Percentiles rank a stretch among this genome's conserved stretches.
phyloP scores from a whole-genome alignment of 306 rosid species.

The Inga oerstediana region DNA sequence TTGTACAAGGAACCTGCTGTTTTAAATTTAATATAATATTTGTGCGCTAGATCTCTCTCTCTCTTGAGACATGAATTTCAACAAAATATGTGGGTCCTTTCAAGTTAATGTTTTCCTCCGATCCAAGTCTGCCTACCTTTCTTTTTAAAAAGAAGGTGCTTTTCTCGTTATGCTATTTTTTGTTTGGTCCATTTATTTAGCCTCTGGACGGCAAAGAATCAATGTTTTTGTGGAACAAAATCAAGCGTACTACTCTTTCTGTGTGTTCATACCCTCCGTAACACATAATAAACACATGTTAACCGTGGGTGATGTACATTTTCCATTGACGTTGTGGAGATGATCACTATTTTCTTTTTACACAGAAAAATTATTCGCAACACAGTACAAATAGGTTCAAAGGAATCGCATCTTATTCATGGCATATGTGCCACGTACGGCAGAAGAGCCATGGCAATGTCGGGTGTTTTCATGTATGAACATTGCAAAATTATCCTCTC shows the following conservation, averaged over 20 bases:
- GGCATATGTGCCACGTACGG: neutral
- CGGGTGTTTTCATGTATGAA: neutral
- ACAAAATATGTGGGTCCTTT: neutral
- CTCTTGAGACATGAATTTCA: neutral
- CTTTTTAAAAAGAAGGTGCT: neutral
- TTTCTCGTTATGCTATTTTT: neutral
- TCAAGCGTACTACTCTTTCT: neutral
- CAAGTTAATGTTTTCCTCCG: neutral
- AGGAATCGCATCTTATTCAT: neutral
- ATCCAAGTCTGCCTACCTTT: neutral
- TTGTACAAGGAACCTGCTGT: too few relatives aligned
- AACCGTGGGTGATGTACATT: neutral
- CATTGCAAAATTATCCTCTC: too few relatives aligned
- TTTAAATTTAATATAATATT: too few relatives aligned
- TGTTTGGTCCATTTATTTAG: neutral
- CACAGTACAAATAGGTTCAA: neutral
- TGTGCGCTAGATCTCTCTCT: too few relatives aligned
- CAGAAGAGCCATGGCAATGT: neutral
- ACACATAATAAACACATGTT: neutral
- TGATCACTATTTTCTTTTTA: too few relatives aligned
- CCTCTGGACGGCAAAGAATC: neutral
- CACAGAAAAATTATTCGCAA: too few relatives aligned
- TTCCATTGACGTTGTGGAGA: neutral
- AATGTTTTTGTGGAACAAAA: neutral
- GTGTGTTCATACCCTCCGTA: neutral